These are phyloP conservation scores for Tylopilus subfusipes DNA, from an alignment of 768 basidiomycete species.

Conservation along the genomic window DNA sequence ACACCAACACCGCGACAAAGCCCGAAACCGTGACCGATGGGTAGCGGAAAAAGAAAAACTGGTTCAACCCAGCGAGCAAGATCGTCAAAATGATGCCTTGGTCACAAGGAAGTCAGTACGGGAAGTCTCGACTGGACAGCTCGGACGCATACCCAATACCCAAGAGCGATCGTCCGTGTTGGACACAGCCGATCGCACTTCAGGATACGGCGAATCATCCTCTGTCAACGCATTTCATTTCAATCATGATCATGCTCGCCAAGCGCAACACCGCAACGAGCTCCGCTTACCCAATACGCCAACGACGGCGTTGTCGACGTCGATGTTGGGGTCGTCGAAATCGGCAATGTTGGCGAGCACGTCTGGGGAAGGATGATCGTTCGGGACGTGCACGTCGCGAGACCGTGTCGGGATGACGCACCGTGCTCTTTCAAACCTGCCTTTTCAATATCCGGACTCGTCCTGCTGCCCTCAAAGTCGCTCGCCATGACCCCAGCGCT, in stretches of 20 bases:
- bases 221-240: slow-evolving; percentile 33
- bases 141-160: slow-evolving; percentile 44
- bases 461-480: neutral
- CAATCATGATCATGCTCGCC: neutral
- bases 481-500: slow-evolving; percentile 8
- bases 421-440: slow-evolving; percentile 1
- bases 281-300: slow-evolving; percentile 18
- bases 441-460: slow-evolving; percentile 17
- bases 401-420: too few relatives aligned
- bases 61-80: slow-evolving; percentile 69
- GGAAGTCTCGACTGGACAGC: rapidly evolving
- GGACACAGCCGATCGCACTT: slow-evolving; percentile 73
- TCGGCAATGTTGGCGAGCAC: slow-evolving; percentile 6
- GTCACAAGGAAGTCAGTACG: neutral
- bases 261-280: neutral
- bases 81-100: slow-evolving; percentile 46
- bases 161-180: slow-evolving; percentile 71
- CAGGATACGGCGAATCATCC: slow-evolving; percentile 84
- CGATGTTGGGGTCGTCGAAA: slow-evolving; percentile 39
- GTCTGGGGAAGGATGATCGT: neutral
- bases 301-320: slow-evolving; percentile 14
- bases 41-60: slow-evolving; percentile 73
- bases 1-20: slow-evolving; percentile 67
- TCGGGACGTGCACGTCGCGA: too few relatives aligned
- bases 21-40: slow-evolving; percentile 40